Evolutionary conservation across 352 stramenopile genomes (phyloP).

Genomic region (Globisporangium paroecandrum): DNA sequence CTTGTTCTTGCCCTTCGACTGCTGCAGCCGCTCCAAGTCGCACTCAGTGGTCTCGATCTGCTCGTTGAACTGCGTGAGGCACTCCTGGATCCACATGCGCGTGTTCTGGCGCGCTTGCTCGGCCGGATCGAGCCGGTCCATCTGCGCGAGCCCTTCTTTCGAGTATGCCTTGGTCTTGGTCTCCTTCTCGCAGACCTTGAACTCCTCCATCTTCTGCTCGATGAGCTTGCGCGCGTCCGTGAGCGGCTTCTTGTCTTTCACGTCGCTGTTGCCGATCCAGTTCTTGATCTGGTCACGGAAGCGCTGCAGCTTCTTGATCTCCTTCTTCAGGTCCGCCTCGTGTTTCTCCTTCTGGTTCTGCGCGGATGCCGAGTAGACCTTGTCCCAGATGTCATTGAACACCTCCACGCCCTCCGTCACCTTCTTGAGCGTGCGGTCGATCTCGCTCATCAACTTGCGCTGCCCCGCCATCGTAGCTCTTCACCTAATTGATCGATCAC

Average conservation of each 20-base stretch:
- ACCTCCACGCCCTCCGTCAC: conserved; percentile 98
- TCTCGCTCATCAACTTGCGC: conserved; percentile 92
- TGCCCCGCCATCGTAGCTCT: conserved; percentile 63
- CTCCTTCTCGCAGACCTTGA: conserved; percentile 99
- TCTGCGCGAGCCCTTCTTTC: conserved; percentile 96
- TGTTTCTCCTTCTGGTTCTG: conserved; percentile 99
- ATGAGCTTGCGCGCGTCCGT: conserved; percentile 91
- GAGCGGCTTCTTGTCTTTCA: conserved; percentile 96
- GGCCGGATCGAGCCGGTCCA: conserved; percentile 90
- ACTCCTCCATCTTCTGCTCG: conserved; percentile 99
- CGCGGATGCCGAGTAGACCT: conserved; percentile 94
- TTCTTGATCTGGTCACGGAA: conserved; percentile 99
- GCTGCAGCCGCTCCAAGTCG: conserved; percentile 73
- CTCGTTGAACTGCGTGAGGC: conserved; percentile 82
- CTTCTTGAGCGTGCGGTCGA: conserved; percentile 99
- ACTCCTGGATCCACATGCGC: conserved; percentile 81
- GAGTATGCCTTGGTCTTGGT: conserved; percentile 99
- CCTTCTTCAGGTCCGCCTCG: conserved; percentile 99
- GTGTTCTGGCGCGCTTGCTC: conserved; percentile 82
- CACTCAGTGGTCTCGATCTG: conserved; percentile 85
- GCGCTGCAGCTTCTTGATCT: conserved; percentile 99
- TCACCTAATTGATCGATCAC: background rate
- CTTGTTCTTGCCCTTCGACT: conserved; percentile 92
- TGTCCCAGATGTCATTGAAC: conserved; percentile 99
- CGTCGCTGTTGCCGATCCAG: conserved; percentile 96